phyloP scores from a whole-genome alignment of 257 asterid species.

The Capsicum chinense region DNA sequence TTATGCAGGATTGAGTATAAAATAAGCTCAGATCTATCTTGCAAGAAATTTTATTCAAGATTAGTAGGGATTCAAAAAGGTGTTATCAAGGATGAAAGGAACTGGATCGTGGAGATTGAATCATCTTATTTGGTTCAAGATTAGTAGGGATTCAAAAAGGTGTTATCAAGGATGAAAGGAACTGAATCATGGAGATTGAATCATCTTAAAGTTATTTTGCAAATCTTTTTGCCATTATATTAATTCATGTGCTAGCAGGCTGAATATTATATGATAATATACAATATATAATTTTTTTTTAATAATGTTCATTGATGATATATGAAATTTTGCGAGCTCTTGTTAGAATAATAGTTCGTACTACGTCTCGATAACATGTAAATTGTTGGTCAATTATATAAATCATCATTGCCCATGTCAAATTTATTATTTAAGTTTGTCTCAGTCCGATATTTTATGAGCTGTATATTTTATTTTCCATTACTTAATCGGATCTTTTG shows the following conservation, averaged over 20 bases:
- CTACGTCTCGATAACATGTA: too few relatives aligned
- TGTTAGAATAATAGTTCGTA: too few relatives aligned
- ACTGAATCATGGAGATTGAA: conserved; percentile 62
- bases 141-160: conserved; percentile 66
- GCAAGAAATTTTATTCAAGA: conserved; percentile 47
- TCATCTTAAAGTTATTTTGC: conserved; percentile 5
- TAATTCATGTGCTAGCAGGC: background rate
- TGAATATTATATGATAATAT: background rate
- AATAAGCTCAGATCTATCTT: conserved; percentile 39
- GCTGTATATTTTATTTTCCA: too few relatives aligned
- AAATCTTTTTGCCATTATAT: background rate
- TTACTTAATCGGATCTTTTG: too few relatives aligned
- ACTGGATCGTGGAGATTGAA: conserved; percentile 61
- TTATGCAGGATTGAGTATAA: conserved; percentile 61
- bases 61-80: conserved; percentile 66
- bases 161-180: conserved; percentile 54
- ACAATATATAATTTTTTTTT: background rate
- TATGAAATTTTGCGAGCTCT: background rate
- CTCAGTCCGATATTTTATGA: too few relatives aligned
- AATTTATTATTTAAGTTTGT: too few relatives aligned
- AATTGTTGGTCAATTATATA: too few relatives aligned
- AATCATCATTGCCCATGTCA: too few relatives aligned
- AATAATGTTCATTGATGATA: background rate
- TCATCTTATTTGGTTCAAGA: conserved; percentile 40
- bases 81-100: conserved; percentile 54